Base-by-base conservation (phyloP, 2,329 filamentous ascomycete genomes). In the Aspergillus sp. region DNA sequence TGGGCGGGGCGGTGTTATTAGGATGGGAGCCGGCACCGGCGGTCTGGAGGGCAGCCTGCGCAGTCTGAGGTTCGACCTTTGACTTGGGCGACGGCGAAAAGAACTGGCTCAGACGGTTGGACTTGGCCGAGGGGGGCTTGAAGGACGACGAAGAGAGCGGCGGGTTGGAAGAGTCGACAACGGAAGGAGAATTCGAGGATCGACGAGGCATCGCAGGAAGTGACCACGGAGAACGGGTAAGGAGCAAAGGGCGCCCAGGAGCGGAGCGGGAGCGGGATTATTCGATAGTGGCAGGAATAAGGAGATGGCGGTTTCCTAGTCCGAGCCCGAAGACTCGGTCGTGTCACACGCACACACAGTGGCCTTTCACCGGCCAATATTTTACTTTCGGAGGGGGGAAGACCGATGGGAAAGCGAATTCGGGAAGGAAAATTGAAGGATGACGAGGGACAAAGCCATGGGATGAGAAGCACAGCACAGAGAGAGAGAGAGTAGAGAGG, bases 11-110 rank as follows among this genome's bases (percentile, higher is more conserved):
- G 20, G 47, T 40, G 72, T 32, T 74, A 68, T 32, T 60, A 57
- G 48, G 54, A 50, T 44, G 64, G 55, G 39, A 63, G 63, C 47
- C 69, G 58, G 49, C 68, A 52, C 81, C 71, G 29, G 85, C 72
- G 38, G 78, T 72, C 49, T 82, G 77, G 52, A 84, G 73, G 32
- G 78, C 71, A 37, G 75, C 69, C 32, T 69, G 67, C 40, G 67
- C 66, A 41, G 53, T 52, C 45, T 61, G 57, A 36, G 51, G 40
- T 47, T 78, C 71, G 41, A 79, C 71, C 61, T 82, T 86, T 45
- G 74, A 68, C 67, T 86, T 89, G 44, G 82, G 80, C 31, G 82
- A 82, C 32, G 78, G 76, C 37, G 82, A 84, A 63, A 93, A 93
- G 64, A 93, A 76, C 54, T 86, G 80, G 45, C 78, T 77, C 48